Evolutionary conservation across 163 green algal species (phyloP), one percentile per base, ranked within the genome.

Genomic region (Coccomyxa subellipsoidea): DNA sequence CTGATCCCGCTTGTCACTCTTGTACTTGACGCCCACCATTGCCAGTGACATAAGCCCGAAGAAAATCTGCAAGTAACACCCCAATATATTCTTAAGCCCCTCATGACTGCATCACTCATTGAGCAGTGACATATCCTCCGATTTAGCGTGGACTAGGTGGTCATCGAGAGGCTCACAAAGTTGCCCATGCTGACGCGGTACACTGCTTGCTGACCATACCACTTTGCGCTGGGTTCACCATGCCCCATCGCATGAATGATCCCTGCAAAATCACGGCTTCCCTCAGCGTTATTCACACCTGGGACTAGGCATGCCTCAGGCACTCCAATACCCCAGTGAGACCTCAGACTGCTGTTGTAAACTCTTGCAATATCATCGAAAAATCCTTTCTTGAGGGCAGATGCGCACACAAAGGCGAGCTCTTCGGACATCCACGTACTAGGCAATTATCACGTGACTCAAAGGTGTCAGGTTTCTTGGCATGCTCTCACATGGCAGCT

Each of bases 201-300:
- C 2, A 99, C 96, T 23, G 96, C 96, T 84, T 99, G 96, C 85
- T 95, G 92, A 2, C 96, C 95, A 86, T 96, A 99, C 93, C 94
- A 99, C 75, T 90, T 87, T 76, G 98, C 94, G 35, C 88, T 88
- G 25, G 87, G 86, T 38, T 95, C 90, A 10, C 85, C 85, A 23
- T 85, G 84, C 2, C 84, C 85, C 66, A 73, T 73, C 39, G 91
- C 84, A 8, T 88, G 85, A 12, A 97, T 85, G 78, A 97, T 96
- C 94, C 94, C 94, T 97, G 85, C 29, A 36, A 59, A 59, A 23
- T n/a, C n/a, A n/a, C n/a, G n/a, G n/a, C n/a, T n/a, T n/a, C n/a
- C n/a, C 5, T 59, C 47, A 59, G 3, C 47, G 47, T 59, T n/a
- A n/a, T n/a, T n/a, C n/a, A n/a, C n/a, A n/a, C n/a, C n/a, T n/a